Percentiles rank a stretch among this genome's conserved stretches.
phyloP scores from a whole-genome alignment of 371 early-diverging fungal genomes.

The Conidiobolus coronatus region DNA sequence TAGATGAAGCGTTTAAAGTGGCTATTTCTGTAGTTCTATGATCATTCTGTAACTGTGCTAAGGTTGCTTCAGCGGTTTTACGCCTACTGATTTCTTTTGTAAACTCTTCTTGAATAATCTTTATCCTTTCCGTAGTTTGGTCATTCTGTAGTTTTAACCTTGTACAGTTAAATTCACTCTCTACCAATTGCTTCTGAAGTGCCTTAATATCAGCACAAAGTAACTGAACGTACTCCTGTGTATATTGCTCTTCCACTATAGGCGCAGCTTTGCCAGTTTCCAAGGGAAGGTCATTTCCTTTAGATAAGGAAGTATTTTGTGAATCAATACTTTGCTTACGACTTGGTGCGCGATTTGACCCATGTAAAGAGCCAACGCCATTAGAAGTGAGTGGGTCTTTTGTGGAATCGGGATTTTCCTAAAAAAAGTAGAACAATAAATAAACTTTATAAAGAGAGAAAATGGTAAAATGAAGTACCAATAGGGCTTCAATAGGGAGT shows the following conservation, averaged over 20 bases:
- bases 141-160: conserved; percentile 7
- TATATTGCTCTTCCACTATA: too few species aligned
- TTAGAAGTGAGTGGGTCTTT: too few species aligned
- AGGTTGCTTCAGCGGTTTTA: conserved; percentile 4
- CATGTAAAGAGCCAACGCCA: too few species aligned
- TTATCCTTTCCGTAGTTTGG: conserved; percentile 4
- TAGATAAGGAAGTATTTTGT: too few species aligned
- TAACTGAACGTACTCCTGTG: background rate
- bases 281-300: too few species aligned
- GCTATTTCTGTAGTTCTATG: background rate
- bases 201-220: conserved; percentile 5
- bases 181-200: conserved; percentile 6
- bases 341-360: too few species aligned
- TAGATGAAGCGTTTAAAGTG: too few species aligned
- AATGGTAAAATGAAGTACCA: background rate
- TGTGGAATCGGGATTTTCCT: too few species aligned
- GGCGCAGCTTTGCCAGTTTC: too few species aligned
- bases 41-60: background rate
- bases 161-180: conserved; percentile 5
- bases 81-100: conserved; percentile 5
- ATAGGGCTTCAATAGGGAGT: conserved; percentile 6
- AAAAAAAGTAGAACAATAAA: too few species aligned
- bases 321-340: too few species aligned
- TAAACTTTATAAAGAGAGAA: too few species aligned
- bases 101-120: conserved; percentile 6